Evolutionary conservation across 2,329 filamentous ascomycete genomes (phyloP).

Genomic region (Penicillium janthinellum): DNA sequence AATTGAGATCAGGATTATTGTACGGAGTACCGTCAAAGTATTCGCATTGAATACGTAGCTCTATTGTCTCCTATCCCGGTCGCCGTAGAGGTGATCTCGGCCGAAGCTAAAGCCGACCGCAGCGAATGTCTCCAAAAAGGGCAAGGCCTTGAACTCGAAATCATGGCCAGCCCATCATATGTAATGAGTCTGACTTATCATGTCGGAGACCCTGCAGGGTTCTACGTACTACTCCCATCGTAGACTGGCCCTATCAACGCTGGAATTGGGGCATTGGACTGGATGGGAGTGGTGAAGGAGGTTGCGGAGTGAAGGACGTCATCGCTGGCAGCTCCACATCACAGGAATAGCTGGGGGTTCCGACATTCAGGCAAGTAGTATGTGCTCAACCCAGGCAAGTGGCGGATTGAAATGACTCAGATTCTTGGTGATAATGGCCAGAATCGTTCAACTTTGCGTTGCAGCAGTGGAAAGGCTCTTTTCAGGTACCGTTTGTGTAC

Average conservation of each 20-base stretch:
- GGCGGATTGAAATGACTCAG: too few species aligned
- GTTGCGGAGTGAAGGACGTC: conserved; percentile 22
- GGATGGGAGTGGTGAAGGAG: neutral
- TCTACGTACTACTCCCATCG: neutral
- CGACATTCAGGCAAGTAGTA: too few species aligned
- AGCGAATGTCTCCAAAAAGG: neutral
- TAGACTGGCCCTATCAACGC: neutral
- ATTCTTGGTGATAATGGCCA: neutral
- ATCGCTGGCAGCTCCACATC: conserved; percentile 6
- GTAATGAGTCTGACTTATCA: neutral
- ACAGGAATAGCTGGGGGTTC: neutral
- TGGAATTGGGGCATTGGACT: neutral
- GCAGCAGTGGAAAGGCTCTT: neutral
- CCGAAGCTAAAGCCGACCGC: neutral
- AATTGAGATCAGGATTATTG: neutral
- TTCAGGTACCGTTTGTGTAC: neutral
- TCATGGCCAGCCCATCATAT: neutral
- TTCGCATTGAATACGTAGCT: neutral
- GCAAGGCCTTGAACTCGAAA: neutral
- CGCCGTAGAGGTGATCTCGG: neutral
- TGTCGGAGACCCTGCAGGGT: neutral
- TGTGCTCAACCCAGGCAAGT: too few species aligned
- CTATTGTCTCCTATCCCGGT: neutral
- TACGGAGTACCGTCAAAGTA: neutral
- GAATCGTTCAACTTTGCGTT: neutral